phyloP scores from a whole-genome alignment of 345 rosid species.

The Citrus glauca region DNA sequence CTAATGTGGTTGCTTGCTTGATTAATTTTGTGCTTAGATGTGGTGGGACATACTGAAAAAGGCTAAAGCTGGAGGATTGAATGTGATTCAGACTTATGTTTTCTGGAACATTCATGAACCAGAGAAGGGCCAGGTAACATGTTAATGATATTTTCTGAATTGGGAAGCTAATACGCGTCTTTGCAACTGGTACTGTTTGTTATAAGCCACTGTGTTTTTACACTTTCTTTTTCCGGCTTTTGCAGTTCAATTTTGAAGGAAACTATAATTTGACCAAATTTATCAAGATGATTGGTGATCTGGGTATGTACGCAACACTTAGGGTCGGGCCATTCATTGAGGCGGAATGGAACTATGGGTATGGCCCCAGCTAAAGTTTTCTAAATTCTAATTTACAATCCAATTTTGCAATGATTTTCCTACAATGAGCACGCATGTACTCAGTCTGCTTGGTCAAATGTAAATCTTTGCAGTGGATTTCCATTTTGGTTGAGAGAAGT shows the following conservation, averaged over 20 bases:
- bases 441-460: not conserved
- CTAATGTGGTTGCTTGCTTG: not conserved
- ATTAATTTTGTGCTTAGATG: constrained; percentile 24
- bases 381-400: not conserved
- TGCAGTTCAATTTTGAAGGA: constrained; percentile 41
- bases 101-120: constrained; percentile 60
- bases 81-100: constrained; percentile 51
- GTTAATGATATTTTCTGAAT: not conserved
- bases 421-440: not conserved
- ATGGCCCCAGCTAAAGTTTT: not conserved
- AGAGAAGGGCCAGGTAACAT: constrained; percentile 32
- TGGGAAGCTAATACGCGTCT: not conserved
- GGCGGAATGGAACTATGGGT: constrained; percentile 62
- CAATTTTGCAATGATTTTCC: not conserved
- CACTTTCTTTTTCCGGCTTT: not conserved
- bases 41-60: constrained; percentile 38
- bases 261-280: constrained; percentile 38
- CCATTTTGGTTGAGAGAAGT: constrained; percentile 56
- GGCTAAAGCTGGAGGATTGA: constrained; percentile 45
- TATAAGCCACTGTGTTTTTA: not conserved
- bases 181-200: too few species aligned
- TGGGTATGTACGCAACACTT: constrained; percentile 42
- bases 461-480: constrained; percentile 29
- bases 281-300: constrained; percentile 33
- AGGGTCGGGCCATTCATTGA: constrained; percentile 55